Evolutionary conservation across 1,139 yeast genomes (phyloP), one percentile per base, ranked within the genome.

Genomic region (Geotrichum aggregatum): DNA sequence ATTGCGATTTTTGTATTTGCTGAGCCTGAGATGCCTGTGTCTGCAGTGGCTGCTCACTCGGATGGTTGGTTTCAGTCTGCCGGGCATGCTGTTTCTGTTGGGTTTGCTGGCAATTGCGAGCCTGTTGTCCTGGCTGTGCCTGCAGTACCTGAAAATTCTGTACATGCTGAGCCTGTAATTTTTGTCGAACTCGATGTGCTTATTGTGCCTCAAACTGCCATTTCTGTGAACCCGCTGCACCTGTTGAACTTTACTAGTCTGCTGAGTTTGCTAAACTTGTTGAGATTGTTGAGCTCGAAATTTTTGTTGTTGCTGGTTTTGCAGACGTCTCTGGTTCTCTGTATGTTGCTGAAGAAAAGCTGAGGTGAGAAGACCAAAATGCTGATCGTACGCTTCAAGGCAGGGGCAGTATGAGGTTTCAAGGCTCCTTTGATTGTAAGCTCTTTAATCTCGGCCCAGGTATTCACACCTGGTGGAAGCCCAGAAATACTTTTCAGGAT

Each of bases 21-120:
- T 54, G 49, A 40, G 54, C 55, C 2, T 42, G 49, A 5, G 53
- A 56, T 59, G 18, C 57, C 52, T 18, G 61, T 63, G 62, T 65
- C 71, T 21, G 58, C 1, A 39, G 33, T 34, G 26, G 41, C 43
- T 52, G 54, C 14, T 40, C 35, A 6, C 30, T 38, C 47, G 40
- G 52, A 5, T 50, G 52, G 13, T 56, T 54, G 40, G 48, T 58
- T 28, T 14, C 26, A 8, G 18, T 28, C 21, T 30, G 47, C 16
- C 16, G 30, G 10, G 21, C 28, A 31, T 19, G 39, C 14, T 43
- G 47, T 31, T 31, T 28, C 14, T 43, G 52, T 14, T 42, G 46
- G 14, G 19, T 16, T 31, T 43, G 47, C 28, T 43, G 47, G 7
- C 5, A 18, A 21, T 46, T 47, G 33, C 41, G 51, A n/a, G 22